Base-by-base conservation (phyloP, 306 rosid genomes). In the Argentina anserina region DNA sequence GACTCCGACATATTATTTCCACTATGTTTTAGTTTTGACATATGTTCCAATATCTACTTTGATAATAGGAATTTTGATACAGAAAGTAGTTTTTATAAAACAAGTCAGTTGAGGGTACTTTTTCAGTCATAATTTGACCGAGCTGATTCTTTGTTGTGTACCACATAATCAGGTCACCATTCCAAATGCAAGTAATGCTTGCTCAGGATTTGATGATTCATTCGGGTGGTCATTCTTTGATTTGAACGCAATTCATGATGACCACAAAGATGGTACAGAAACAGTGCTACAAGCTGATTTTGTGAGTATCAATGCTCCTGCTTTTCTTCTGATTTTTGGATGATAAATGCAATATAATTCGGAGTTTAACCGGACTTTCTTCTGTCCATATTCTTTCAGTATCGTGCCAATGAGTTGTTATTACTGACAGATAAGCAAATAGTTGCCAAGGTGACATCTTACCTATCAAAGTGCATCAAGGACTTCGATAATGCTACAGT, bases 221-320 rank as follows among this genome's bases (percentile, higher is more conserved):
- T 82, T 76, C 25, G 91, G 89, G 40, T 84, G 89, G 89, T 78
- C 87, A 61, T 82, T 87, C 85, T 82, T 84, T 72, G 71, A 87
- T 75, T 76, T 87, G 75, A 87, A 82, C 40, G 67, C 49, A 70
- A 84, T 87, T 78, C 80, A 87, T 15, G 89, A 87, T 9, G 87
- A 80, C 79, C 69, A 82, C 69, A 83, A 71, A 70, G 85, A 70
- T 6, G 69, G 73, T 67, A 21, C 78, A 14, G 79, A 56, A 42
- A 84, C 87, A 47, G 87, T 87, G 59, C 20, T 87, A 53, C 89
- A 78, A 72, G 89, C 89, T 68, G 89, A 84, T 76, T 87, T 82
- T 70, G 91, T 87, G 73, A 84, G 91, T 75, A 67, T 52, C 26
- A n/a, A 20, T 20, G 15, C 13, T 60, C 60, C 47, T n/a, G 40